phyloP scores from a whole-genome alignment of 139 green algal species.

The Pedinophyceae sp. region DNA sequence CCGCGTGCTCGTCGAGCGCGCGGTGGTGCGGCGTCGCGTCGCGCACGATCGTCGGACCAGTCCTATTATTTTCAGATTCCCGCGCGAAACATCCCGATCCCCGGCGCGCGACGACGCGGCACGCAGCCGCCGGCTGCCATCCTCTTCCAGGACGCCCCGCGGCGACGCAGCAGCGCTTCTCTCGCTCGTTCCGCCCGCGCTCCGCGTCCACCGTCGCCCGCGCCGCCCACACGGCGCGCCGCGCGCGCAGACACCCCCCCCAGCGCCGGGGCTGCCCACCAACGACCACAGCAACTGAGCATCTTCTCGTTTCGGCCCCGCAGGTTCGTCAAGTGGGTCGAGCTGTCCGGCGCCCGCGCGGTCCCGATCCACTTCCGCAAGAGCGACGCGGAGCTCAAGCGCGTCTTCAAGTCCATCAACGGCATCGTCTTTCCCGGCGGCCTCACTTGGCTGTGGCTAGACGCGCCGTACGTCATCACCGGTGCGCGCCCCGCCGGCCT shows the following conservation, averaged over 20 bases:
- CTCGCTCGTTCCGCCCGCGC: no score
- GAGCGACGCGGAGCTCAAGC: slow-evolving; percentile 42
- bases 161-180: no score
- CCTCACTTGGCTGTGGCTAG: slow-evolving; percentile 62
- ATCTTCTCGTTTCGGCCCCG: no score
- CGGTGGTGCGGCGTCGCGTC: neutral
- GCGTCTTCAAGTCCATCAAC: slow-evolving; percentile 62
- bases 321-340: slow-evolving; percentile 66
- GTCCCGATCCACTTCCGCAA: slow-evolving; percentile 53
- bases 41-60: neutral
- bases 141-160: no score
- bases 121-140: no score
- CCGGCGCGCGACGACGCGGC: no score
- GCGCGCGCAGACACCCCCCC: no score
- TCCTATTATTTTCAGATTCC: neutral
- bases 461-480: slow-evolving; percentile 59
- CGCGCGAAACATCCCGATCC: no score
- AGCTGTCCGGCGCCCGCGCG: slow-evolving; percentile 33
- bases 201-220: slow-evolving; percentile 41
- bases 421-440: slow-evolving; percentile 60
- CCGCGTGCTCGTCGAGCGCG: neutral
- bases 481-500: no score
- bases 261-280: no score
- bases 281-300: no score
- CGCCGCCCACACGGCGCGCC: no score